These are phyloP conservation scores for Epichloe festucae DNA, from an alignment of 2,329 filamentous ascomycete species.

Conservation along the genomic window DNA sequence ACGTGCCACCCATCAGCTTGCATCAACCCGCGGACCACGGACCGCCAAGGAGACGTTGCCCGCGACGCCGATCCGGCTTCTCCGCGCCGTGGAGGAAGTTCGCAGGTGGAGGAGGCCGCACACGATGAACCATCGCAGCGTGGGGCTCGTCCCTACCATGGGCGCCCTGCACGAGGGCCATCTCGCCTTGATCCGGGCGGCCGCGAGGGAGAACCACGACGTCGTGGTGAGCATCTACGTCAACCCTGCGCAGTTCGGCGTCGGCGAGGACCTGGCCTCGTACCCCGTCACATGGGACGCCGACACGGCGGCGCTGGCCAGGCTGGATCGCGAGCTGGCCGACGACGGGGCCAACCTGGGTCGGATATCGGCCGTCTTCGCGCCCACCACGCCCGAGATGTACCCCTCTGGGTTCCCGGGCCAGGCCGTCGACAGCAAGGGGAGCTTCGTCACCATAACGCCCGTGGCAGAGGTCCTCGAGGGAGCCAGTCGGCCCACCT, in stretches of 20 bases:
- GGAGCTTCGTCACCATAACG: constrained; percentile 79
- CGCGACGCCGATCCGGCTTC: constrained; percentile 51
- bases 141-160: constrained; percentile 94
- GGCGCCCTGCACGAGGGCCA: constrained; percentile 92
- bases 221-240: constrained; percentile 90
- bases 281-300: constrained; percentile 84
- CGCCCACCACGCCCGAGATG: constrained; percentile 70
- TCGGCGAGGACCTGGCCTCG: constrained; percentile 72
- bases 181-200: constrained; percentile 69
- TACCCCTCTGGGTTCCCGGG: constrained; percentile 70
- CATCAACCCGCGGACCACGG: constrained; percentile 10
- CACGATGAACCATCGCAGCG: constrained; percentile 51
- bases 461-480: constrained; percentile 73
- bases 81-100: constrained; percentile 61
- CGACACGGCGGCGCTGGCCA: constrained; percentile 55
- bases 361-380: constrained; percentile 70
- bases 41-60: constrained; percentile 34
- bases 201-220: constrained; percentile 70
- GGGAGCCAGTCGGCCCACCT: constrained; percentile 75
- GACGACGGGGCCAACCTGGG: constrained; percentile 46
- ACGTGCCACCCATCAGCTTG: constrained; percentile 4
- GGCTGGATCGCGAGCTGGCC: constrained; percentile 62
- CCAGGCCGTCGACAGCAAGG: constrained; percentile 61
- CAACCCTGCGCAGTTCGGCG: constrained; percentile 92
- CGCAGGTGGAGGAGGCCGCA: constrained; percentile 58